Evolutionary conservation across 257 asterid species (phyloP), one percentile per base, ranked within the genome.

Genomic region (Echium plantagineum): DNA sequence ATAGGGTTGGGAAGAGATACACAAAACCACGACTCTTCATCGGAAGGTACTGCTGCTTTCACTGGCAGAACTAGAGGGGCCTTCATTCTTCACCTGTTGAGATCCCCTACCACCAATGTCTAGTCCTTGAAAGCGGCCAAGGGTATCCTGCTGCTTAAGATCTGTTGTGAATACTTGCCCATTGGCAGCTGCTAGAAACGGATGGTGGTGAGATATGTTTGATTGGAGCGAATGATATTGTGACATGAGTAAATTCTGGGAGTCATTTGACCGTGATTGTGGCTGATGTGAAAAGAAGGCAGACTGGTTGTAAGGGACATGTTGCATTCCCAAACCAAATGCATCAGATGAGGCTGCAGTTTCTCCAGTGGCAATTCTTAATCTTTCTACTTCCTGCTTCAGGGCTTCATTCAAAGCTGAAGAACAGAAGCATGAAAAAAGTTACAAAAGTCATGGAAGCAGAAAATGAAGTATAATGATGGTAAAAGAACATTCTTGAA

Each of bases 371-470:
- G 84, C 77, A 32, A 87, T 76, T 86, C 87, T 90, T 38, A 90
- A 87, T 70, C 81, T 85, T 73, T 85, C 90, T 62, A 90, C 74
- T 74, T 90, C 97, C 52, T 81, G 82, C 78, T 80, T 75, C 72
- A 90, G 59, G 20, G 94, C 81, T 22, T 90, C 94, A 46, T 83
- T 87, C 79, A 90, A 67, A 57, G 95, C 97, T 90, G 71, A 49
- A 69, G 62, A 21, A 28, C 60, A 56, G 17, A 65, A 18, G 35
- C 28, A 9, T 19, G 22, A 19, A 24, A 24, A 1, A 24, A 24
- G 26, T 24, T 24, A 24, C 3, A 24, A 3, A 24, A 24, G 26
- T 24, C 26, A 24, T 24, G 26, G 26, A 24, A 24, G 26, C 26
- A 24, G 26, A 24, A 3, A 24, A 24, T 3, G 3, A 24, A 24